Base-by-base conservation (phyloP, 2,329 filamentous ascomycete species). In the Neopestalotiopsis clavispora region DNA sequence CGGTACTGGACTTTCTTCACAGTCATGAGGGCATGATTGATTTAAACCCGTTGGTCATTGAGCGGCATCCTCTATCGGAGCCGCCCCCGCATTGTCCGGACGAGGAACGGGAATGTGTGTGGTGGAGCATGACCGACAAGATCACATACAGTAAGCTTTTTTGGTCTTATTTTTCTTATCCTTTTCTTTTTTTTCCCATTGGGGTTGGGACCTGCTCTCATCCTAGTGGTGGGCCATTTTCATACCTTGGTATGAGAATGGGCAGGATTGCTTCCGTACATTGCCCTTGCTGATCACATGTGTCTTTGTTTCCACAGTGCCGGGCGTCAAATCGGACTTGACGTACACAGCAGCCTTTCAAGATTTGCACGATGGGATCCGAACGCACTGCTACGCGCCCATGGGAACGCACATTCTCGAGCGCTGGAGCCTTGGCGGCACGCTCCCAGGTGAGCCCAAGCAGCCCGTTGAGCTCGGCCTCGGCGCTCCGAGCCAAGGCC, bases 11-110 rank as follows among this genome's bases (percentile, higher is more conserved):
- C 67, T 93, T 93, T 73, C 89, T 97, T 40, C 93, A 94, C 79
- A 87, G 92, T 79, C 94, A 97, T 80, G 79, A 86, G 64, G 90
- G 90, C 74, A 97, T 97, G 91, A 97, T 97, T 75, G 91, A 95
- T 77, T 84, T 97, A 68, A 97, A 97, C 79, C 94, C 94, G 1
- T 85, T 97, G 62, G 91, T 97, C 67, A 89, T 92, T 71, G 90
- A 92, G 70, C 88, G 93, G 68, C 87, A 90, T 73, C 85, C 85
- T 40, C 93, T 93, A 79, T 85, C 87, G 61, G 32, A 34, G 34
- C 86, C 93, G 1, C 93, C 94, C 0, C 76, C 85, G 30, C 87
- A 90, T 76, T 90, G 92, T 13, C 84, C 88, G 0, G 82, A 89
- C 17, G 93, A 96, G 73, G 94, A 97, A 82, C 88, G 85, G 70